Conservation (phyloP, 2,329 filamentous ascomycete species). For the Aureobasidium namibiae region DNA sequence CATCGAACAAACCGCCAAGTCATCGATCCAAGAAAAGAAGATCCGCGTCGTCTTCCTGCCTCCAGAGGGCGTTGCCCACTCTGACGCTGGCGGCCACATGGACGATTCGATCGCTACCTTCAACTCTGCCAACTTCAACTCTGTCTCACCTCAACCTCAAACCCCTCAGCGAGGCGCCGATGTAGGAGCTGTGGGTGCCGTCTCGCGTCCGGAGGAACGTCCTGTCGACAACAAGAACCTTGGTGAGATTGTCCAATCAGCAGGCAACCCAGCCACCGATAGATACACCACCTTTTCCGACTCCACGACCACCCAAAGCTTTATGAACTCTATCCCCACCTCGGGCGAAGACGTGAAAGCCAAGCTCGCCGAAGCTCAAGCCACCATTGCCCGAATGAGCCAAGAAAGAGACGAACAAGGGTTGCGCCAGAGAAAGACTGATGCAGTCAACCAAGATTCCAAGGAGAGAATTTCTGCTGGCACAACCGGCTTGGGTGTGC, state of each 20-base stretch:
- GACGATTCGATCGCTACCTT: conserved; percentile 44
- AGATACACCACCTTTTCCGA: conserved; percentile 19
- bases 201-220: conserved; percentile 31
- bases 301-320: conserved; percentile 35
- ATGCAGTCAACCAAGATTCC: conserved; percentile 41
- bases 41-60: conserved; percentile 84
- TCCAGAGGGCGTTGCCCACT: conserved; percentile 40
- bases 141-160: conserved; percentile 44
- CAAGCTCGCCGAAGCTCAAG: conserved; percentile 68
- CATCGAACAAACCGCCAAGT: conserved; percentile 67
- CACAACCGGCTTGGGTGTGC: conserved; percentile 44
- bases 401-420: conserved; percentile 58
- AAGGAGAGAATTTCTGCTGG: conserved; percentile 43
- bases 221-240: conserved; percentile 32
- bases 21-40: conserved; percentile 81
- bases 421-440: conserved; percentile 68
- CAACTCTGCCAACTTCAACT: conserved; percentile 48
- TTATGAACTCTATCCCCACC: conserved; percentile 40
- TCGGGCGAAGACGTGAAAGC: conserved; percentile 57
- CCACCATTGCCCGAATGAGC: conserved; percentile 60
- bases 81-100: conserved; percentile 15
- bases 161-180: conserved; percentile 34
- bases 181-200: conserved; percentile 26
- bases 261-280: conserved; percentile 30
- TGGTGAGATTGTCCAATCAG: conserved; percentile 33